Percentiles rank a stretch among this genome's conserved stretches.
Evolutionary conservation across 2,329 filamentous ascomycete genomes (phyloP).

Genomic region (Sporothrix phasma): DNA sequence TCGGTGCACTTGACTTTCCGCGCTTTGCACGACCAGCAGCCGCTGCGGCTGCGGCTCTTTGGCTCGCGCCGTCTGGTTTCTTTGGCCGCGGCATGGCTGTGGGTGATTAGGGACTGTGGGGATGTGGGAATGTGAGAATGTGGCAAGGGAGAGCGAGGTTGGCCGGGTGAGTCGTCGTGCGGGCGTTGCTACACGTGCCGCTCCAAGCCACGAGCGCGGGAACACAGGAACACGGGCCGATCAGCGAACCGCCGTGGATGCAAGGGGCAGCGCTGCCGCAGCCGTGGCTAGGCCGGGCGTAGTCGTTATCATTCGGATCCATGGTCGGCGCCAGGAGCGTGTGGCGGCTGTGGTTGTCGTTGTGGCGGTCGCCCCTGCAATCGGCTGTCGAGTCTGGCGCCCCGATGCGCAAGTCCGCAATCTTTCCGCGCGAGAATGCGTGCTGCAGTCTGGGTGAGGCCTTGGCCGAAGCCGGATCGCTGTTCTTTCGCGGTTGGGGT

Average conservation of each 20-base stretch:
- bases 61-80: conserved; percentile 54
- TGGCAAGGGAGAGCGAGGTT: not conserved
- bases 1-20: conserved; percentile 69
- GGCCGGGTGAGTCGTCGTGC: not conserved
- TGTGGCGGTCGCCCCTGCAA: not conserved
- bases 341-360: not conserved
- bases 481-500: not conserved
- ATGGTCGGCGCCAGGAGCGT: not conserved
- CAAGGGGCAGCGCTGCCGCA: conserved; percentile 4
- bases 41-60: conserved; percentile 57
- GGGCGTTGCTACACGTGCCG: not conserved
- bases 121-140: no score
- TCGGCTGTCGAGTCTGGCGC: not conserved
- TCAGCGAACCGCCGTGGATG: not conserved
- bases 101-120: no score
- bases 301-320: not conserved
- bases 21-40: conserved; percentile 69
- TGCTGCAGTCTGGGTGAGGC: not conserved
- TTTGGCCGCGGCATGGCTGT: conserved; percentile 53
- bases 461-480: not conserved
- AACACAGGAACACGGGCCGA: not conserved
- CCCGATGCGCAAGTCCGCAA: not conserved
- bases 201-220: not conserved
- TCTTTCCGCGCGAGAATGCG: not conserved
- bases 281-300: conserved; percentile 14